Base-by-base conservation (phyloP, 768 basidiomycete genomes). In the Cystobasidiopsis lactophilus region DNA sequence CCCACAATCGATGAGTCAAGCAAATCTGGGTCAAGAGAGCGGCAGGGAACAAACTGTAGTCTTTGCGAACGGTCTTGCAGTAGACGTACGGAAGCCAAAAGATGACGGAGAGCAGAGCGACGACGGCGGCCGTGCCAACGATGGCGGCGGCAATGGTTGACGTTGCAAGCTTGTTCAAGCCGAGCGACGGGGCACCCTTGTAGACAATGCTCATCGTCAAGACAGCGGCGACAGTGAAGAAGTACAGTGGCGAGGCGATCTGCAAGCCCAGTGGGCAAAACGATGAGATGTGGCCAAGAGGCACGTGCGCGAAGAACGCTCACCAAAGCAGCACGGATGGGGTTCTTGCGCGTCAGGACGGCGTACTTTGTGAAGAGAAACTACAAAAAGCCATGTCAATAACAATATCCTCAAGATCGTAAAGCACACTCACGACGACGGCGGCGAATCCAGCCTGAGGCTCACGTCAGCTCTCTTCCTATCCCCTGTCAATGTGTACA, bases 61-160 rank as follows among this genome's bases (percentile, higher is more conserved):
- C 70, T 60, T 67, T 67, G 57, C 63, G 64, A 56, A 69, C 53
- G 50, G 69, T 67, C 55, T 67, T 67, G 55, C 55, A 54, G 60
- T 68, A 57, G 48, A 70, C 69, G 59, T 60, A 71, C 3, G 70
- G 70, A 3, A 70, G 37, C 67, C 68, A 70, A 63, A 70, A 70
- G 53, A 71, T 31, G 52, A 63, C 38, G 2, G 69, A 60, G 7
- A 71, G 54, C 35, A 61, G 31, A 3, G 64, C 55, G 44, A 70
- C 52, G 43, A 66, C 68, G 14, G 61, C 50, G 10, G 59, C 66
- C n/a, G 69, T 67, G 3, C 65, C 59, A 29, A 69, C 56, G 50
- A 69, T 66, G 40, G 67, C 69, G 10, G 61, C 63, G 13, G 65
- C 67, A 35, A 65, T 62, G 35, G 62, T 63, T 0, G 51, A 49